Conservation (phyloP, 1,284 basidiomycete genomes). For the Tilletia indica region DNA sequence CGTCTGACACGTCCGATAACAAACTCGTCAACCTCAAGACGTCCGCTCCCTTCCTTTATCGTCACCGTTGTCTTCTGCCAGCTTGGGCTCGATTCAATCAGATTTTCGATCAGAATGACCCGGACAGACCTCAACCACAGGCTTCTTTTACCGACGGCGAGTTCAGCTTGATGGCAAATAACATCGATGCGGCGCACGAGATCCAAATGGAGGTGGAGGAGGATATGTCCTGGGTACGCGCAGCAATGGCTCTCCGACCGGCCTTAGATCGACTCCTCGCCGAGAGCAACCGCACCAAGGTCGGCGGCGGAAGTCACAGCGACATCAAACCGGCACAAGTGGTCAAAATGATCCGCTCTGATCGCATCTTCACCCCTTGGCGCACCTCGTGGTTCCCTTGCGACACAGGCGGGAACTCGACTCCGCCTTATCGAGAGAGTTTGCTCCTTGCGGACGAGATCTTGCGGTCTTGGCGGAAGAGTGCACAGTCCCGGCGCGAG, state of each 20-base stretch:
- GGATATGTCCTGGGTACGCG: background rate
- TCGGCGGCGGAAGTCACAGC: background rate
- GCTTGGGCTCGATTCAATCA: constrained; percentile 1
- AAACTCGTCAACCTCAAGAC: constrained; percentile 10
- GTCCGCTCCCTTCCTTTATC: background rate
- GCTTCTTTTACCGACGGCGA: background rate
- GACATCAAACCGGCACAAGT: background rate
- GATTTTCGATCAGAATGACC: background rate
- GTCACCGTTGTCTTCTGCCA: background rate
- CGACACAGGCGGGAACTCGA: background rate
- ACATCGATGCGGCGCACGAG: background rate
- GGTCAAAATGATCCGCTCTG: background rate
- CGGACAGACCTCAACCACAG: background rate
- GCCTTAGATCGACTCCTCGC: background rate
- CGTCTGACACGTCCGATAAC: background rate
- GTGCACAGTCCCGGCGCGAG: background rate
- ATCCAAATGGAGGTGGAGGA: background rate
- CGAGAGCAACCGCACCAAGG: background rate
- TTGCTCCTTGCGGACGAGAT: background rate
- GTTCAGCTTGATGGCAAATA: background rate
- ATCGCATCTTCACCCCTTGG: background rate
- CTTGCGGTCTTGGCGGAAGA: background rate
- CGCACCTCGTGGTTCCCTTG: background rate
- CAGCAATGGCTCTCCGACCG: background rate
- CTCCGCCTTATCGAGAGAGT: background rate